Evolutionary conservation across 257 asterid species (phyloP), one percentile per base, ranked within the genome.

Genomic region (Solanum habrochaites): DNA sequence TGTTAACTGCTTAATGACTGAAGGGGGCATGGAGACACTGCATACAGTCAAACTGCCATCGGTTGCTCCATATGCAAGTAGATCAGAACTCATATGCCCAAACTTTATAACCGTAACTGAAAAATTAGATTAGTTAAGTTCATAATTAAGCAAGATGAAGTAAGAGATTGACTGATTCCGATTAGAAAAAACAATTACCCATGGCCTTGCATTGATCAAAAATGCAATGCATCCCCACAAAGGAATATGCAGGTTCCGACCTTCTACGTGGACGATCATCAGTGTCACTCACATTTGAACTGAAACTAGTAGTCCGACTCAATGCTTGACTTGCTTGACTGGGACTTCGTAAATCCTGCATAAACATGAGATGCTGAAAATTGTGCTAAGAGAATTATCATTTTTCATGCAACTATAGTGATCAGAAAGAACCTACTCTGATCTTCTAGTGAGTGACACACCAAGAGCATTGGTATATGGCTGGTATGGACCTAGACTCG

Each of bases 181-280:
- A 31, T 77, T 15, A 73, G 85, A 72, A 72, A 89, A 58, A 71
- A 85, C 56, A 80, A 83, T 88, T 95, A 97, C 98, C 99, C 99
- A 96, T 93, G 92, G 99, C 98, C 93, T 93, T 95, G 99, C 99
- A 94, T 83, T 94, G 97, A 91, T 97, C 99, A 89, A 97, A 97
- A 66, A 97, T 95, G 93, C 98, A 95, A 93, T 97, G 99, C 99
- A 96, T 97, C 89, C 99, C 99, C 3, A 97, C 97, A 93, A 96
- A 97, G 23, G 99, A 97, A 92, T 96, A 97, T 80, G 98, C 99
- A 88, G 96, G 97, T 96, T 97, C 99, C 60, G 86, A 87, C 93
- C 91, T 95, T 90, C 89, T 96, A 85, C 89, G 98, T 32, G 95
- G 95, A 87, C 89, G 90, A 85, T 93, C 98, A 40, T 93, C 98